These are phyloP conservation scores for Echria macrotheca DNA, from an alignment of 495 filamentous ascomycete genomes.

Conservation along the genomic window DNA sequence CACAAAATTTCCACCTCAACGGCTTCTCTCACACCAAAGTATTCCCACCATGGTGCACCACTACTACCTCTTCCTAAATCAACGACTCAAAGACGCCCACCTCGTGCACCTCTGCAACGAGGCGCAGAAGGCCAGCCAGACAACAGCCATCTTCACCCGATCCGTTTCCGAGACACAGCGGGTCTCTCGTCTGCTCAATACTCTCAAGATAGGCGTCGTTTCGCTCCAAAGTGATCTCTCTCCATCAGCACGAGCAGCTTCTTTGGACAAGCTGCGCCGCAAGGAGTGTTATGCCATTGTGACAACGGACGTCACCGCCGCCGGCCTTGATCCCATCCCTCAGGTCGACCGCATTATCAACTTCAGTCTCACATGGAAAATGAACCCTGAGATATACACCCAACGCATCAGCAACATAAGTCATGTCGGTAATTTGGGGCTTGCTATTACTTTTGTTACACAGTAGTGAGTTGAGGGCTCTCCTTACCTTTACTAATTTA, in stretches of 20 bases:
- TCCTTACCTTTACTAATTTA: conserved; percentile 1
- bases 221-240: conserved; percentile 1
- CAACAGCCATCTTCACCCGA: conserved; percentile 1
- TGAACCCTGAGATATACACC: background rate
- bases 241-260: background rate
- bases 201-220: conserved; percentile 1
- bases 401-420: background rate
- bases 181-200: conserved; percentile 1
- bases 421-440: background rate
- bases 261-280: conserved; percentile 2
- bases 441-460: background rate
- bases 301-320: background rate
- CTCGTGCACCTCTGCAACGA: conserved; percentile 3
- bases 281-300: conserved; percentile 2
- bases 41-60: conserved; percentile 1
- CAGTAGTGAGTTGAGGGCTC: background rate
- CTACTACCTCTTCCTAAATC: background rate
- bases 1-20: background rate
- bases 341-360: conserved; percentile 1
- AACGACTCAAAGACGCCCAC: background rate
- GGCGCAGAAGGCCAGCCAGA: background rate
- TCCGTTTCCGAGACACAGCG: conserved; percentile 1
- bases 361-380: background rate
- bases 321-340: background rate
- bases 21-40: background rate